Base-by-base conservation (phyloP, 345 rosid genomes). In the Eucalyptus sideroxylon region DNA sequence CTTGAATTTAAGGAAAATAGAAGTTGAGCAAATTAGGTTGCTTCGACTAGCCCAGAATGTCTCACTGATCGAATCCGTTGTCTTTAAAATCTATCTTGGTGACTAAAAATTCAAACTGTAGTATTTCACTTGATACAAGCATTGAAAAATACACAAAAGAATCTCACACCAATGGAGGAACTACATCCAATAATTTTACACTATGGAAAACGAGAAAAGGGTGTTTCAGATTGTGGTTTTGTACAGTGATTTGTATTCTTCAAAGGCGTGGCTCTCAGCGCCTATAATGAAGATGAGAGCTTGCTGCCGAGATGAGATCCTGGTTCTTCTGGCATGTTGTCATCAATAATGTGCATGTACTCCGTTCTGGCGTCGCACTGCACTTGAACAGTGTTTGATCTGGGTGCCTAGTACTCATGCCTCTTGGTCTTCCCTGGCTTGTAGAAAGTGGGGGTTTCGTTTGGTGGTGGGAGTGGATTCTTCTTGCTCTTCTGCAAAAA, bases 261-360 rank as follows among this genome's bases (percentile, higher is more conserved):
- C 31, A 56, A 42, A 55, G 17, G 34, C 56, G 16, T 53, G 89
- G 77, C 60, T 82, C 49, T 42, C 59, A 83, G 80, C 5, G 87
- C 77, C 89, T 88, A 31, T 9, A 69, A 5, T 82, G 83, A 47
- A 88, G 72, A 31, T 27, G 77, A 83, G 90, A 67, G 85, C 89
- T 67, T 88, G 44, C 93, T 49, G 92, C 93, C 24, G 92, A 95
- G 85, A 9, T 95, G 24, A 92, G 91, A 81, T 92, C 93, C 83
- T 4, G 26, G 83, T 77, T 77, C 83, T 77, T 77, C 83, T 77
- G 83, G 83, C 91, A 90, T 44, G 37, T 92, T 77, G 24, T 95
- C 65, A 88, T 92, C 87, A 91, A 94, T 88, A 86, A 96, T 80
- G 31, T 95, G 86, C 88, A 86, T 65, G 87, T 82, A 82, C 34